phyloP scores from a whole-genome alignment of 2,329 filamentous ascomycete species.

The Trichoderma sp. region DNA sequence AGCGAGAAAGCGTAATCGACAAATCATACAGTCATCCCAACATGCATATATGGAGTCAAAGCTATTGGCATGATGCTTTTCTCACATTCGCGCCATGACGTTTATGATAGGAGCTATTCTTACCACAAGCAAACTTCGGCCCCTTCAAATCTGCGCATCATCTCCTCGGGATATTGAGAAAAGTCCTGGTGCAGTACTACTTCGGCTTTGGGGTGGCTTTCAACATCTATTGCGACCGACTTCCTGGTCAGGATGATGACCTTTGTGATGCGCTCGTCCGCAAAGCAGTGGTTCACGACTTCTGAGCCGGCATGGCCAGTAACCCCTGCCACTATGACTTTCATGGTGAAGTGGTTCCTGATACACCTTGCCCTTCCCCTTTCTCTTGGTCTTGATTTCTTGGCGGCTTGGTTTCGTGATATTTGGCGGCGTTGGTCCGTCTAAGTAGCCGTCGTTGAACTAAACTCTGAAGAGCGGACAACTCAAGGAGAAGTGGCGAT shows the following conservation, averaged over 20 bases:
- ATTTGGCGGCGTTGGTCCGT: neutral
- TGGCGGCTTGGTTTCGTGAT: neutral
- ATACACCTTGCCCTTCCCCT: neutral
- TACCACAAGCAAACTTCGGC: constrained; percentile 69
- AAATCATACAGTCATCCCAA: neutral
- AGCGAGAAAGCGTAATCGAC: neutral
- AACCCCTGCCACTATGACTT: constrained; percentile 61
- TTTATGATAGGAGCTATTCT: constrained; percentile 29
- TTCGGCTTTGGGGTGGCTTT: constrained; percentile 53
- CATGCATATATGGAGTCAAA: neutral
- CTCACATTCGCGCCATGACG: neutral
- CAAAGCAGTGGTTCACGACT: constrained; percentile 56
- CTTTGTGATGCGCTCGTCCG: constrained; percentile 53
- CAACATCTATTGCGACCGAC: constrained; percentile 48
- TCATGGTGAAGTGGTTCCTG: constrained; percentile 48
- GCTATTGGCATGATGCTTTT: neutral
- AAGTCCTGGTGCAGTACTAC: constrained; percentile 59
- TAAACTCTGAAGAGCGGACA: neutral
- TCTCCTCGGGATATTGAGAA: constrained; percentile 49
- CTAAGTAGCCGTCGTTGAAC: neutral
- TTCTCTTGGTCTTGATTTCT: neutral
- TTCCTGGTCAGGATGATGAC: constrained; percentile 56
- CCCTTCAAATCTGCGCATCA: constrained; percentile 47
- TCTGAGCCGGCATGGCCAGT: constrained; percentile 62
- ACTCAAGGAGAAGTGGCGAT: constrained; percentile 3